A percentile compares a stretch with the other conserved stretches of the same genome.
These are phyloP conservation scores for Phlyctochytrium arcticum DNA, from an alignment of 192 early-diverging fungal species.

Conservation along the genomic window DNA sequence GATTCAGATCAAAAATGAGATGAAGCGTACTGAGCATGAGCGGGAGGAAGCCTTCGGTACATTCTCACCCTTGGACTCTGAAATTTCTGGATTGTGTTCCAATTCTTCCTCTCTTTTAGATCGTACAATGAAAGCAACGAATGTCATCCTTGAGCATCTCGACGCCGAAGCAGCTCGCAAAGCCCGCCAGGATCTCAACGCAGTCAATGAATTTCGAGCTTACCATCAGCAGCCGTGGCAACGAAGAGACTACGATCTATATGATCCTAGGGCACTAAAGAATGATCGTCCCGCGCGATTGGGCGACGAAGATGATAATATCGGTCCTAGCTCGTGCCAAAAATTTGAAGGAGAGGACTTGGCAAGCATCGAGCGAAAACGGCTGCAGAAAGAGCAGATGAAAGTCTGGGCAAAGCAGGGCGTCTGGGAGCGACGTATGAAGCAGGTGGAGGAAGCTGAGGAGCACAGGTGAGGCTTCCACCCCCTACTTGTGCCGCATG, in stretches of 20 bases:
- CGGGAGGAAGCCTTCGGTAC: conserved; percentile 44
- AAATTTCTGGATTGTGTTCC: neutral
- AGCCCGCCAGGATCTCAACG: conserved; percentile 24
- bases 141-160: conserved; percentile 44
- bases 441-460: conserved; percentile 29
- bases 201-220: conserved; percentile 42
- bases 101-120: conserved; percentile 20
- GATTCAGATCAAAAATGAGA: conserved; percentile 49
- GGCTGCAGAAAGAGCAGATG: conserved; percentile 50
- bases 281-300: conserved; percentile 50
- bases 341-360: conserved; percentile 58
- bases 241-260: conserved; percentile 54
- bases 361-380: conserved; percentile 14
- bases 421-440: conserved; percentile 38
- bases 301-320: conserved; percentile 37
- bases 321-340: conserved; percentile 42
- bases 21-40: conserved; percentile 37
- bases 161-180: conserved; percentile 35
- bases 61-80: neutral
- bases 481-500: neutral
- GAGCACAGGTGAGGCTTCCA: conserved; percentile 29
- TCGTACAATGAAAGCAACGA: conserved; percentile 30
- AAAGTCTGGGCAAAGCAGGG: conserved; percentile 43
- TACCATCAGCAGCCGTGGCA: conserved; percentile 37
- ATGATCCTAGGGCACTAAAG: conserved; percentile 43